Evolutionary conservation across 2,329 filamentous ascomycete species (phyloP).

Genomic region (Ascochyta pisi): DNA sequence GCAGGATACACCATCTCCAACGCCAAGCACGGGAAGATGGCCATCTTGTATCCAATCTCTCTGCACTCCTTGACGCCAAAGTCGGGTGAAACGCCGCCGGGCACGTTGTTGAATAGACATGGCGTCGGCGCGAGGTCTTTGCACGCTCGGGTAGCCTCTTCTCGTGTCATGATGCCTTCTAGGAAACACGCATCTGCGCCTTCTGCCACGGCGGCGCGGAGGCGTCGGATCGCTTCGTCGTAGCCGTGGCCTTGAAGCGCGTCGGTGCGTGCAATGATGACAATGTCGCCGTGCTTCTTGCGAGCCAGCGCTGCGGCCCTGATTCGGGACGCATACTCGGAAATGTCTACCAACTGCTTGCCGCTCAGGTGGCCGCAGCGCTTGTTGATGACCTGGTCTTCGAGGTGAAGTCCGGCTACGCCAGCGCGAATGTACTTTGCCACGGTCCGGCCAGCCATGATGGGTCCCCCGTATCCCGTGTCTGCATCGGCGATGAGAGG

Average conservation of each 20-base stretch:
- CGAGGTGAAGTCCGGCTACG: conserved; percentile 67
- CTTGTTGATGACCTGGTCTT: conserved; percentile 70
- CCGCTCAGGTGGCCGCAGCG: conserved; percentile 69
- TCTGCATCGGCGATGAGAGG: conserved; percentile 70
- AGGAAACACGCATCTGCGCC: conserved; percentile 68
- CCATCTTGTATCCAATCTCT: conserved; percentile 64
- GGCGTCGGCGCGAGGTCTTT: conserved; percentile 58
- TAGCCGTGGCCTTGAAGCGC: conserved; percentile 65
- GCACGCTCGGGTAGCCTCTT: conserved; percentile 58
- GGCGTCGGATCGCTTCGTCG: conserved; percentile 60
- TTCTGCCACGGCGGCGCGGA: conserved; percentile 59
- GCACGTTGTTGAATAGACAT: conserved; percentile 65
- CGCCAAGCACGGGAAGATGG: conserved; percentile 60
- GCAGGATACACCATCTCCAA: conserved; percentile 45
- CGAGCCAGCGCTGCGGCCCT: conserved; percentile 62
- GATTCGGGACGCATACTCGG: conserved; percentile 63
- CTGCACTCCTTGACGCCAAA: conserved; percentile 61
- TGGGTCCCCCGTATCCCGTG: conserved; percentile 59
- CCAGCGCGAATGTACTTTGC: conserved; percentile 61
- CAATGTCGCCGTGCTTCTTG: conserved; percentile 61
- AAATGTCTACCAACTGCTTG: conserved; percentile 64
- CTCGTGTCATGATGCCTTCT: conserved; percentile 62
- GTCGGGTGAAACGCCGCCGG: conserved; percentile 62
- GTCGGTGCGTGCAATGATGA: conserved; percentile 71
- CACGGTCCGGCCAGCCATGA: conserved; percentile 60